These are phyloP conservation scores for Trichomonascaceae sp. DNA, from an alignment of 1,139 yeast species.

Conservation along the genomic window DNA sequence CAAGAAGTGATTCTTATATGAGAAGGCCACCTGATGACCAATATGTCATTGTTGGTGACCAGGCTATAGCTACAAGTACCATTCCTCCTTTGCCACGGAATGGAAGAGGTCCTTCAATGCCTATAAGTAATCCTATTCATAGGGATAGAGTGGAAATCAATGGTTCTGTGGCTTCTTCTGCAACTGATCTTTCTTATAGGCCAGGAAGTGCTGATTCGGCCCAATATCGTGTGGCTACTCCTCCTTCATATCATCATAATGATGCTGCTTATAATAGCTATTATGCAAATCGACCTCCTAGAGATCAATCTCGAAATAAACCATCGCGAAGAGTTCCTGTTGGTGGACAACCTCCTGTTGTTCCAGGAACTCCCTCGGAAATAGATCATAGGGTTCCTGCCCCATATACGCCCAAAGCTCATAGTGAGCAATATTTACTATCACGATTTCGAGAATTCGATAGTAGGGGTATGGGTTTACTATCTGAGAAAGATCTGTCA, in stretches of 20 bases:
- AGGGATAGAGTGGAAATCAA: conserved; percentile 2
- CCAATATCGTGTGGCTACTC: conserved; percentile 6
- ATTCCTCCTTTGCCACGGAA: conserved; percentile 11
- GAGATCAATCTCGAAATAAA: conserved; percentile 1
- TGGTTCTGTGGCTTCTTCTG: conserved; percentile 4
- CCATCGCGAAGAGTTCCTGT: not conserved
- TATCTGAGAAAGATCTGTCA: conserved; percentile 55
- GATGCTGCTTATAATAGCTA: conserved; percentile 7
- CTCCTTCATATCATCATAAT: conserved; percentile 5
- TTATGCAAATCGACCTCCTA: conserved; percentile 6
- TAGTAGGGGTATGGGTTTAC: conserved; percentile 41
- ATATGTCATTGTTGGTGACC: not conserved
- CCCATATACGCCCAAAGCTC: conserved; percentile 6
- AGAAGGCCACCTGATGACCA: not conserved
- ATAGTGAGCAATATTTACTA: conserved; percentile 21
- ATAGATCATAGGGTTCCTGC: conserved; percentile 6
- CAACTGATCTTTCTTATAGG: not conserved
- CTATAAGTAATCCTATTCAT: not conserved
- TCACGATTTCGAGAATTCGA: conserved; percentile 28
- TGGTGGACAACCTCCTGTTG: not conserved
- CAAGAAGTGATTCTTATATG: not conserved
- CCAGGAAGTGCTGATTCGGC: not conserved
- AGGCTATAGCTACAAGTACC: conserved; percentile 8
- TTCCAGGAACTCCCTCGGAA: not conserved
- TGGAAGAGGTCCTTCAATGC: not conserved